phyloP scores from a whole-genome alignment of 306 rosid genomes.

The Prosopis cineraria region DNA sequence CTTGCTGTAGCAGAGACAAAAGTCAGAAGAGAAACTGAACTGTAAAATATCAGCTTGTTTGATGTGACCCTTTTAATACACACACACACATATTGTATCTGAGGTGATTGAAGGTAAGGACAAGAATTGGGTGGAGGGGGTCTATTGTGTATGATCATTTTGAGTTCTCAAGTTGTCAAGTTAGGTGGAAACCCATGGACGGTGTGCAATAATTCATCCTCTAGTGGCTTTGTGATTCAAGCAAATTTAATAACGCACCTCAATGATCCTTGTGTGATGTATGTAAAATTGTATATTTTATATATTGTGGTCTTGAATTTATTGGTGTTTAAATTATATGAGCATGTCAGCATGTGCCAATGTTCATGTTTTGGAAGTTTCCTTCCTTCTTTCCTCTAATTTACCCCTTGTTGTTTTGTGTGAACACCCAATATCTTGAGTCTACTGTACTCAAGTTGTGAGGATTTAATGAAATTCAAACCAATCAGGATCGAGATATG shows the following conservation, averaged over 20 bases:
- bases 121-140: background rate
- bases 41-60: background rate
- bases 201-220: background rate
- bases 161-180: background rate
- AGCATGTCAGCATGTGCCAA: conserved; percentile 8
- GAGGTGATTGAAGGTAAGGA: background rate
- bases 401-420: no score
- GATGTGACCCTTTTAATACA: background rate
- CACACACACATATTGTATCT: background rate
- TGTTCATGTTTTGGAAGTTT: background rate
- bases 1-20: no score
- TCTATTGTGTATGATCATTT: background rate
- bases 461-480: no score
- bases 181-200: background rate
- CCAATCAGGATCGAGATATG: no score
- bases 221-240: background rate
- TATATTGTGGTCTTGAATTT: background rate
- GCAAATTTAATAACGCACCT: background rate
- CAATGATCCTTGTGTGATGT: background rate
- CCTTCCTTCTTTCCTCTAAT: background rate
- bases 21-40: background rate
- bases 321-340: background rate
- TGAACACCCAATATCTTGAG: no score
- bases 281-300: background rate
- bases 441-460: no score